Percentiles rank a stretch among this genome's conserved stretches.
phyloP scores from a whole-genome alignment of 306 rosid species.

The Malus asiatica region DNA sequence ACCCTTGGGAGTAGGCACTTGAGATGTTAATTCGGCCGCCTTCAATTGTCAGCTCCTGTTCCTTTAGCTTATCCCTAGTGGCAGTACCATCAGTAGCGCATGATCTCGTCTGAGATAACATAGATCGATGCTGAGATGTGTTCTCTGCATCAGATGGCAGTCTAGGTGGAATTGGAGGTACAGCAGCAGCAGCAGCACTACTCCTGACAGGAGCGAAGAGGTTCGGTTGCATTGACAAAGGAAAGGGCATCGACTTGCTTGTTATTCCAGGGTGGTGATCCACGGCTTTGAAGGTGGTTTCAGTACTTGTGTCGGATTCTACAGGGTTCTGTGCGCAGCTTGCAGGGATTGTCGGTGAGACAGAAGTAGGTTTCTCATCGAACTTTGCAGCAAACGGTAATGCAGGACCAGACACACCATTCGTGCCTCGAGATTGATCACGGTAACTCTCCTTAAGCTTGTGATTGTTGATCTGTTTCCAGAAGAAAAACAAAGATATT shows the following conservation, averaged over 20 bases:
- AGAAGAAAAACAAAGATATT: background rate
- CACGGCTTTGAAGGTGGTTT: constrained; percentile 45
- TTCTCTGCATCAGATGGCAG: constrained; percentile 48
- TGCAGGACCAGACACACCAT: constrained; percentile 45
- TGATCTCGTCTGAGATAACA: constrained; percentile 31
- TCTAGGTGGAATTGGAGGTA: constrained; percentile 44
- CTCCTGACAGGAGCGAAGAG: constrained; percentile 38
- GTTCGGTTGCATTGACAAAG: constrained; percentile 50
- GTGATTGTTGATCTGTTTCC: constrained; percentile 58
- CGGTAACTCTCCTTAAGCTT: constrained; percentile 46
- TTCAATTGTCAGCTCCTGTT: constrained; percentile 70
- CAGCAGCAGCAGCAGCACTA: constrained; percentile 23
- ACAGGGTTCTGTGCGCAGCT: constrained; percentile 29
- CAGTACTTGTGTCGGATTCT: constrained; percentile 53
- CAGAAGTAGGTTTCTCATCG: constrained; percentile 44
- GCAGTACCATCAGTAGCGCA: constrained; percentile 28
- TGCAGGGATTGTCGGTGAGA: constrained; percentile 46
- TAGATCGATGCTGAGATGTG: constrained; percentile 36
- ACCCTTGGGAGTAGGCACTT: constrained; percentile 88
- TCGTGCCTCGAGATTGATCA: constrained; percentile 48
- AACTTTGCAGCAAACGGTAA: constrained; percentile 51
- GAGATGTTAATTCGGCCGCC: constrained; percentile 88
- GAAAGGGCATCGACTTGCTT: constrained; percentile 44
- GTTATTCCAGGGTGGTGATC: constrained; percentile 48
- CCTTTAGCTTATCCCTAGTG: constrained; percentile 61